Base-by-base conservation (phyloP, 805 yeast genomes). In the Wickerhamomyces mucosus region DNA sequence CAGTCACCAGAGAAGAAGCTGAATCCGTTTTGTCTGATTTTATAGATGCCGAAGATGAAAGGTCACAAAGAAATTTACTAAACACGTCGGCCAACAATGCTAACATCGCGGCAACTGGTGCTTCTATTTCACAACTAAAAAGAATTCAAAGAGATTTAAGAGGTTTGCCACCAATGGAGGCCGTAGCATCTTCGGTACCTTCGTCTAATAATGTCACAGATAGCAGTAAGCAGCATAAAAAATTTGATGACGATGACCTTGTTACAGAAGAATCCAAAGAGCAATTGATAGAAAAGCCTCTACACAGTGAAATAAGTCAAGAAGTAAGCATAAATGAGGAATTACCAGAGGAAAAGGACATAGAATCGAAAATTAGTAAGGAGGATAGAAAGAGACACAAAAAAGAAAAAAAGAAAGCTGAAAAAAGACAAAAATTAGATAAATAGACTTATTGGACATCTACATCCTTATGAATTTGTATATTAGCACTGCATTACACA, bases 101-200 rank as follows among this genome's bases (percentile, higher is more conserved):
- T 15, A 53, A 34, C 21, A 33, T 15, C 29, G 35, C 26, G 23
- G 33, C 23, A 46, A 56, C 31, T 27, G 53, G 31, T 33, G 52
- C 49, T 15, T 51, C 62, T 5, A 17, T 63, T 9, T 49, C 81
- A 36, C 94, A 82, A 59, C 61, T 83, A 45, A 69, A 65, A 45
- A 67, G 94, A 51, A 61, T 81, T 25, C 89, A 78, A 50, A 69
- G 94, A 56, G 84, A 79, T 40, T 69, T 82, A 42, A 64, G 85
- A 42, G 94, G 94, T 1, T 65, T 83, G 36, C 89, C 94, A 8
- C 94, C 94, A 23, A 34, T 51, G 36, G 56, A 52, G 19, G 26
- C 41, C 3, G 31, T 27, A 8, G 27, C 21, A 7, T 25, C 34
- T 5, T 16, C 34, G 15, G 21, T 32, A 14, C 25, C 36, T 5